These are phyloP conservation scores for Ogataea ramenticola DNA, from an alignment of 805 yeast species.

Conservation along the genomic window DNA sequence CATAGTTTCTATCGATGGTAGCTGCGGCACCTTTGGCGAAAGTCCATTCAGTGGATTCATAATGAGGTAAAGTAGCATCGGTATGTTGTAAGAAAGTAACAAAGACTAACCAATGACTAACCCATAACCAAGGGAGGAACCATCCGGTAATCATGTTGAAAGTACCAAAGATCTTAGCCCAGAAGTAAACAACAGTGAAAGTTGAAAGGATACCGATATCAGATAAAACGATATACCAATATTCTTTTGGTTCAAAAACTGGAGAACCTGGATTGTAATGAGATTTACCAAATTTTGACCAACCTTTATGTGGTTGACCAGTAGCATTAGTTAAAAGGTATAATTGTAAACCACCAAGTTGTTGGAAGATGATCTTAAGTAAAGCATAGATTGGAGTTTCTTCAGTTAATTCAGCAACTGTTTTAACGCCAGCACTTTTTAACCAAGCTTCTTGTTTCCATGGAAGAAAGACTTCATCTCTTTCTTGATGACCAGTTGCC, in stretches of 20 bases:
- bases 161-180: constrained; percentile 41
- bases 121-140: constrained; percentile 53
- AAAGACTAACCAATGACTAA: constrained; percentile 60
- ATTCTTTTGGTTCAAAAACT: constrained; percentile 45
- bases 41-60: constrained; percentile 49
- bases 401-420: constrained; percentile 39
- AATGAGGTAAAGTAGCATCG: constrained; percentile 54
- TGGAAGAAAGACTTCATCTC: constrained; percentile 57
- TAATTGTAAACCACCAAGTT: constrained; percentile 46
- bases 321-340: constrained; percentile 48
- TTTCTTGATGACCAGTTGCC: constrained; percentile 53
- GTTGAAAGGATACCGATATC: constrained; percentile 48
- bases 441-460: constrained; percentile 40
- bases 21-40: constrained; percentile 65
- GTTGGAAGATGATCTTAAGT: constrained; percentile 40
- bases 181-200: constrained; percentile 39
- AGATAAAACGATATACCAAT: constrained; percentile 46
- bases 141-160: constrained; percentile 47
- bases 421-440: constrained; percentile 25
- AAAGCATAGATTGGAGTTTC: constrained; percentile 49
- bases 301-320: constrained; percentile 43
- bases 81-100: constrained; percentile 59
- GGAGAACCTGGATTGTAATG: constrained; percentile 53
- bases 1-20: constrained; percentile 55
- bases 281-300: constrained; percentile 34